These are phyloP conservation scores for Lagenidium sp. DNA, from an alignment of 352 stramenopile genomes.

Conservation along the genomic window DNA sequence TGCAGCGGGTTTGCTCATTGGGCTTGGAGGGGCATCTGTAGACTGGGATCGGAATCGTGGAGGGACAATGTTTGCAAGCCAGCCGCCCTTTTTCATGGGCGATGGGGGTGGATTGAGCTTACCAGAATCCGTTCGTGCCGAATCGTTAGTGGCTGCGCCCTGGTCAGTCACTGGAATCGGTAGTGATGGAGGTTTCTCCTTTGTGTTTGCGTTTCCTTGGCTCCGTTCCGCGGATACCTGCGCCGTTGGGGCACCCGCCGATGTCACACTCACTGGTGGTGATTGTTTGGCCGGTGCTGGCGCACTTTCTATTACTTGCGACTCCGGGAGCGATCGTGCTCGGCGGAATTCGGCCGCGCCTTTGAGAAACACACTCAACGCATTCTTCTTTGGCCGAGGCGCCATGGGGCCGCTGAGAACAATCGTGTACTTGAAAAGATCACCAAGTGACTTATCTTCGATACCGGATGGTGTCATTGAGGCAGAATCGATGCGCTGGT, in stretches of 20 bases:
- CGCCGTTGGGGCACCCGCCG: neutral
- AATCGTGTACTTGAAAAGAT: constrained; percentile 66
- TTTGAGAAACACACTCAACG: constrained; percentile 26
- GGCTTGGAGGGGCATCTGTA: constrained; percentile 7
- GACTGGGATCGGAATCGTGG: constrained; percentile 10
- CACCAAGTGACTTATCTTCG: constrained; percentile 36
- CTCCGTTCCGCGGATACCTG: neutral
- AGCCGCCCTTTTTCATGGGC: constrained; percentile 6
- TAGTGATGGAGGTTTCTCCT: neutral
- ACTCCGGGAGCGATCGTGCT: constrained; percentile 11
- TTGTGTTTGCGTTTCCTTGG: neutral
- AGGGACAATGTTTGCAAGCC: constrained; percentile 17
- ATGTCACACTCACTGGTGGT: no score
- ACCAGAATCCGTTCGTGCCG: no score
- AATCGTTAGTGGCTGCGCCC: neutral
- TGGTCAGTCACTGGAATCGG: neutral
- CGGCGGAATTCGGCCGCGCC: constrained; percentile 27
- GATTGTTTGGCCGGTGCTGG: constrained; percentile 3
- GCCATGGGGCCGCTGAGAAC: constrained; percentile 41
- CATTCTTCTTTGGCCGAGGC: constrained; percentile 20
- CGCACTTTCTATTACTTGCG: neutral
- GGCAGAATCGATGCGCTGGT: no score
- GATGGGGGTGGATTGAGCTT: constrained; percentile 7
- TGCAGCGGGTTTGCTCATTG: neutral
- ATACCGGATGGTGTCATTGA: constrained; percentile 19